Conservation (phyloP, 2,329 filamentous ascomycete genomes). For the Zymoseptoria ardabiliae region DNA sequence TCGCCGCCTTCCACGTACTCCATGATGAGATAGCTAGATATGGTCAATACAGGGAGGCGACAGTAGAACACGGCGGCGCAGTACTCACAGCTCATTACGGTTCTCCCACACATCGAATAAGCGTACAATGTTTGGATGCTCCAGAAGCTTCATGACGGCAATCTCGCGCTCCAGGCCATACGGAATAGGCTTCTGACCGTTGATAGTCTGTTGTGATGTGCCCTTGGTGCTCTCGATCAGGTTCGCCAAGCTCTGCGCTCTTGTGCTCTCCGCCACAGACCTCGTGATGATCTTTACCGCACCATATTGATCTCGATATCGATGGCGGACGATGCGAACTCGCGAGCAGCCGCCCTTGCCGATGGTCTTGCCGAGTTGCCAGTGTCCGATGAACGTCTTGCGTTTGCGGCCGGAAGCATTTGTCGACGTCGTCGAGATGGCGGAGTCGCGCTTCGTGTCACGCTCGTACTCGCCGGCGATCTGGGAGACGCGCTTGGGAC, state of each 20-base stretch:
- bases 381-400: conserved; percentile 78
- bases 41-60: conserved; percentile 17
- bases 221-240: conserved; percentile 65
- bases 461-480: conserved; percentile 39
- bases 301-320: conserved; percentile 61
- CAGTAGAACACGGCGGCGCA: not conserved
- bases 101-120: conserved; percentile 98
- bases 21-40: conserved; percentile 75
- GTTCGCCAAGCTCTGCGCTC: conserved; percentile 77
- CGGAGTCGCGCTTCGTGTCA: conserved; percentile 46
- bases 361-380: conserved; percentile 82
- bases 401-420: conserved; percentile 43
- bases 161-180: conserved; percentile 90
- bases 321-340: conserved; percentile 77
- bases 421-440: conserved; percentile 50
- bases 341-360: conserved; percentile 85
- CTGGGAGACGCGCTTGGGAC: conserved; percentile 49
- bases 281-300: conserved; percentile 96
- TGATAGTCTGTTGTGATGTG: conserved; percentile 10
- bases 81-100: conserved; percentile 75
- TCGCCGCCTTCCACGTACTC: conserved; percentile 84
- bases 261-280: conserved; percentile 64
- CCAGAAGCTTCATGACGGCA: conserved; percentile 91
- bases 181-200: conserved; percentile 43
- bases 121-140: conserved; percentile 90